Conservation (phyloP, 2,329 filamentous ascomycete species). For the Fusarium guadeloupense region DNA sequence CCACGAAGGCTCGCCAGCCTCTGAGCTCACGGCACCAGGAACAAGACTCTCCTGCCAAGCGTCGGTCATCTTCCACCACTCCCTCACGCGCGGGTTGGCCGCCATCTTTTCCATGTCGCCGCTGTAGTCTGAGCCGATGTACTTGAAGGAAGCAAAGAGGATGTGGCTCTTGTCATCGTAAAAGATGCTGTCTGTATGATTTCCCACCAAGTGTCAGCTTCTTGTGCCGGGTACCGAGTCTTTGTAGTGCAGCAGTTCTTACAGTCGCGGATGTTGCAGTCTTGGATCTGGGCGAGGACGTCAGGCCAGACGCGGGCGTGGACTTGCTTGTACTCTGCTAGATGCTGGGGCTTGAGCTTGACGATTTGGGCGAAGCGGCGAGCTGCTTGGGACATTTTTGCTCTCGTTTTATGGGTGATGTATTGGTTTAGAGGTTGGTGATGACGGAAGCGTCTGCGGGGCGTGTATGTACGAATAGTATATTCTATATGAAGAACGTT, state of each 20-base stretch:
- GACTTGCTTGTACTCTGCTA: conserved; percentile 76
- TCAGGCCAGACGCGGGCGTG: conserved; percentile 81
- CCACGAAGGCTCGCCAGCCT: conserved; percentile 69
- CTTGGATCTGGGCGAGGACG: conserved; percentile 78
- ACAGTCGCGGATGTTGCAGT: conserved; percentile 80
- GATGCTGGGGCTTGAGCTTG: conserved; percentile 72
- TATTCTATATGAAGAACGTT: background rate
- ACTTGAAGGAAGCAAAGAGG: conserved; percentile 81
- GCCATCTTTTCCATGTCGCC: conserved; percentile 81
- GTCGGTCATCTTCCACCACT: conserved; percentile 87
- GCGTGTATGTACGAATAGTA: background rate
- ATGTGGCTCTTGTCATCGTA: conserved; percentile 70
- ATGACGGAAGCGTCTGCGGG: background rate
- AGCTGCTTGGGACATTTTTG: conserved; percentile 49
- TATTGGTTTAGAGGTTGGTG: background rate
- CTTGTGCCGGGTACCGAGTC: background rate
- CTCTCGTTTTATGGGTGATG: background rate
- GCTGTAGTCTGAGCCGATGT: conserved; percentile 76
- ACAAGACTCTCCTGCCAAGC: conserved; percentile 74
- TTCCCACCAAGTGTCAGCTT: background rate
- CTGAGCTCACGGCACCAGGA: conserved; percentile 66
- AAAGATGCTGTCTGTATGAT: conserved; percentile 74
- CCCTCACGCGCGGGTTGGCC: conserved; percentile 74
- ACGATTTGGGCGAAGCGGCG: conserved; percentile 76
- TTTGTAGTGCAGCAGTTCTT: conserved; percentile 34